Base-by-base conservation (phyloP, 768 basidiomycete genomes). In the Lentinula sp. region DNA sequence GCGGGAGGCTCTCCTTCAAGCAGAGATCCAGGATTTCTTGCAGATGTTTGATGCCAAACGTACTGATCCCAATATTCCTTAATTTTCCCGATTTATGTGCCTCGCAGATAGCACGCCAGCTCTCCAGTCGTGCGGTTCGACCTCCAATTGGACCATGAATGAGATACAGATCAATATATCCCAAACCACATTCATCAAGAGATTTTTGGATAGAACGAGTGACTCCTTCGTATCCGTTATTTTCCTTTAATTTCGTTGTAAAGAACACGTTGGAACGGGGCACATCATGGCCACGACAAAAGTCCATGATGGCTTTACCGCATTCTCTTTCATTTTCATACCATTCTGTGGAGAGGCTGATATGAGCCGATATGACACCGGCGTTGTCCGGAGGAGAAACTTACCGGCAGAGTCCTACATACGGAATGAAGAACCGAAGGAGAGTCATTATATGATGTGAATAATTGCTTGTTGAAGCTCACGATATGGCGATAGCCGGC, bases 81-180 rank as follows among this genome's bases (percentile, higher is more conserved):
- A 88, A 69, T 46, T 79, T 69, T 0, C 88, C 86, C 59, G 79
- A 77, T 63, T 83, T 81, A 68, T 86, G 81, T 8, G 83, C 85
- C 61, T 86, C 85, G 62, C 83, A 80, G 45, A 84, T 79, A 0
- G 86, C 89, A 57, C 77, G 71, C 89, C 89, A 90, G 64, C 83
- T 83, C 32, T 87, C 84, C 36, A 75, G 75, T 18, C 88, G 76
- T 32, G 79, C 79, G 51, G 79, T 62, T 0, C 79, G 74, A 6
- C 87, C 87, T 18, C 87, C 86, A 50, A 85, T 76, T 6, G 89
- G 87, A 15, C 82, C 82, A 65, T 90, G 88, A 36, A 90, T 79
- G 59, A 90, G 80, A 72, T 88, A 91, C 8, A 90, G 73, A 66
- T 90, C 88, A 62, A 90, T 84, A 66, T 84, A 83, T 20, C 76